Percentiles rank a stretch among this genome's conserved stretches.
Conservation (phyloP, 2,329 filamentous ascomycete genomes). For the Diaporthe sp. region DNA sequence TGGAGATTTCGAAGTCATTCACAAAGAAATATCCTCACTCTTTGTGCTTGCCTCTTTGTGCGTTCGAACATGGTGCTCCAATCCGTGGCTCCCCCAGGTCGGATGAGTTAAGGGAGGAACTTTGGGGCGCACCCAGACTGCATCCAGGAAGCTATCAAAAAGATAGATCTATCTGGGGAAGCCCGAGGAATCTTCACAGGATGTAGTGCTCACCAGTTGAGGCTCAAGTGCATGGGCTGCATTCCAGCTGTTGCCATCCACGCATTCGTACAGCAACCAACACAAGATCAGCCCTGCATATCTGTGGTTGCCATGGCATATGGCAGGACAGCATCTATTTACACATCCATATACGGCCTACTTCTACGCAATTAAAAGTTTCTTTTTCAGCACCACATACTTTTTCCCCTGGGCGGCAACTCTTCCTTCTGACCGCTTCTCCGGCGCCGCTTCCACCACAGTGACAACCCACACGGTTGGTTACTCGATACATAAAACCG, state of each 20-base stretch:
- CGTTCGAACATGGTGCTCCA: slow-evolving; percentile 14
- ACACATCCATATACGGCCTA: slow-evolving; percentile 19
- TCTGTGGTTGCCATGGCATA: slow-evolving; percentile 40
- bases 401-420: slow-evolving; percentile 18
- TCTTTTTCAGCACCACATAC: slow-evolving; percentile 12
- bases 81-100: slow-evolving; percentile 14
- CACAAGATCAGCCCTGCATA: slow-evolving; percentile 35
- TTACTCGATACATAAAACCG: not conserved
- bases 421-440: not conserved
- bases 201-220: slow-evolving; percentile 28
- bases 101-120: slow-evolving; percentile 27
- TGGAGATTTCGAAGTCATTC: not conserved
- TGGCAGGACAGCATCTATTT: slow-evolving; percentile 28
- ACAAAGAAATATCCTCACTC: slow-evolving; percentile 31
- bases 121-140: slow-evolving; percentile 16
- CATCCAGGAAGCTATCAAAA: slow-evolving; percentile 26
- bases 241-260: slow-evolving; percentile 40
- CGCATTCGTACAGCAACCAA: slow-evolving; percentile 35
- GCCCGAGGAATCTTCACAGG: slow-evolving; percentile 17
- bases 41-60: slow-evolving; percentile 37
- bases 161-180: slow-evolving; percentile 18
- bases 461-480: not conserved
- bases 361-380: slow-evolving; percentile 14
- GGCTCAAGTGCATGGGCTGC: slow-evolving; percentile 25
- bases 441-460: not conserved